Base-by-base conservation (phyloP, 345 rosid genomes). In the Heritiera littoralis region DNA sequence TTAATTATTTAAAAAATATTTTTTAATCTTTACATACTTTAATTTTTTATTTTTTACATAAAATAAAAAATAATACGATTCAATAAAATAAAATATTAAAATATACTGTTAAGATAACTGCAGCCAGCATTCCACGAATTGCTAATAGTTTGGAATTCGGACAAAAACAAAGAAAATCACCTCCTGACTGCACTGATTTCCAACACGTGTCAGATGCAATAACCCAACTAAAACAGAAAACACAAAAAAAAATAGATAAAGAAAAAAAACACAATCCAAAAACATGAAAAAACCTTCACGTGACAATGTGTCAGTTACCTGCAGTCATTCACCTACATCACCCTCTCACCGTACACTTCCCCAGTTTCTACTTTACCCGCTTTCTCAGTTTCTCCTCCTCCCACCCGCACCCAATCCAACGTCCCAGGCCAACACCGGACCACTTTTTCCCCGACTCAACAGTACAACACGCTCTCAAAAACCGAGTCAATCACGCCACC, bases 401-500 rank as follows among this genome's bases (percentile, higher is more conserved):
- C 28, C 32, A 20, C 46, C 63, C 66, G 3, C 38, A 35, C 38
- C 38, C 38, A 35, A 35, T 0, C 23, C 15, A 59, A 2, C 28
- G 28, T 23, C 67, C 11, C 77, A 48, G 6, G 40, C 52, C 66
- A 5, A 20, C 35, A 66, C 59, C 12, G 18, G 32, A 70, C 20
- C 69, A 35, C 65, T 49, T 32, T 20, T 35, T 17, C 4, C 51
- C 61, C 52, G 15, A 64, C 41, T 30, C 40, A 0, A 55, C 7
- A 18, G 23, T 23, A 23, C 28, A 2, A 35, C 56, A 14, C 5
- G 28, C 28, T 23, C 28, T 23, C 28, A 23, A 4, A 73, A 79
- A 69, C 77, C 56, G 81, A 82, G 83, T 80, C 87, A 85, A 79
- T 80, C 85, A 82, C 80, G 81, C 77, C 81, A 78, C 23, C 46